Percentiles rank a stretch among this genome's conserved stretches.
These are phyloP conservation scores for Trichophyton verrucosum DNA, from an alignment of 2,329 filamentous ascomycete species.

Conservation along the genomic window DNA sequence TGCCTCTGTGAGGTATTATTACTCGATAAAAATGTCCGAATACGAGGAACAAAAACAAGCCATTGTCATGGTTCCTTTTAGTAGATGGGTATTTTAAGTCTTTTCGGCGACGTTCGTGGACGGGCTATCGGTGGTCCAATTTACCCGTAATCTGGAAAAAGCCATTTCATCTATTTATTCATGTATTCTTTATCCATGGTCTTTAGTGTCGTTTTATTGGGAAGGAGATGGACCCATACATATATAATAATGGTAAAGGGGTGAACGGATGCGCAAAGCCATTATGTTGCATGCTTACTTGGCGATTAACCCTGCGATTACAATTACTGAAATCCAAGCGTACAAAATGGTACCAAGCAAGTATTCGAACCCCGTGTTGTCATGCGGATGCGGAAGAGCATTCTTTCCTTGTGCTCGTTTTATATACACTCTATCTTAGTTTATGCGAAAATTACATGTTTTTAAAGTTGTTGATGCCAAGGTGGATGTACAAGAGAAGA, in stretches of 20 bases:
- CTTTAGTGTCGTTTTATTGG: too few species aligned
- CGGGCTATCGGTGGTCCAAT: not conserved
- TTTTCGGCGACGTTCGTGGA: not conserved
- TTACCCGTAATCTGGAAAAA: not conserved
- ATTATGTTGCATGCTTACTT: not conserved
- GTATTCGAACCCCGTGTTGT: not conserved
- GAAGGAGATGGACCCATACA: too few species aligned
- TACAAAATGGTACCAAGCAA: not conserved
- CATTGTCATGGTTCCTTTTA: conserved; percentile 1
- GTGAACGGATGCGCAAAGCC: not conserved
- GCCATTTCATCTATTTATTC: not conserved
- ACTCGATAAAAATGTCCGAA: conserved; percentile 3
- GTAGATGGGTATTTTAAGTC: not conserved
- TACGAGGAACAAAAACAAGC: not conserved
- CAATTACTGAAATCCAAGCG: not conserved
- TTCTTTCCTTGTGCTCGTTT: not conserved
- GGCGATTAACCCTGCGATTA: not conserved
- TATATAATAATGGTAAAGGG: not conserved
- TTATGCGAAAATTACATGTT: not conserved
- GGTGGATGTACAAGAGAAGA: not conserved
- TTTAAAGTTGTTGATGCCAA: conserved; percentile 3
- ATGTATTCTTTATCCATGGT: not conserved
- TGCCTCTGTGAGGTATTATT: not conserved
- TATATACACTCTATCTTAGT: not conserved
- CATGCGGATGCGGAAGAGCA: not conserved